Evolutionary conservation across 108 stramenopile genomes (phyloP), one percentile per base, ranked within the genome.

Genomic region (Pelagomonas calceolata): DNA sequence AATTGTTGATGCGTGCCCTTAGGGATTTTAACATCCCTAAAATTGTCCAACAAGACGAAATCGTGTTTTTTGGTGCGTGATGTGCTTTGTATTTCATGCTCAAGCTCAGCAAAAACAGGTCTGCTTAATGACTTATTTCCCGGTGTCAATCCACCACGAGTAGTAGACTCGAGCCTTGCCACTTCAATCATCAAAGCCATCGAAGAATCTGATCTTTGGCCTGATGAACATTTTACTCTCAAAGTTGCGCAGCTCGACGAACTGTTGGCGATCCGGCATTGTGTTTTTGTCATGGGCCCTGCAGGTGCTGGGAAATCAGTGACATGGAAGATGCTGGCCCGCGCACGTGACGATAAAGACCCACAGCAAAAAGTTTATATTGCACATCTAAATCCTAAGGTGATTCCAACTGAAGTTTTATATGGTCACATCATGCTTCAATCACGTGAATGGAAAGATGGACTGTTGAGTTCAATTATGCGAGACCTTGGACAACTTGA

Each of bases 371-470:
- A 43, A 43, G 39, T 43, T 43, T 12, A 12, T 5, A 12, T 43
- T 12, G 39, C 39, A 5, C 39, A 43, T 12, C 65, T 88, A 32
- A 85, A 87, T 68, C 86, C 88, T 30, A 86, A 88, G 70, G 80
- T 86, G 29, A 80, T 85, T 37, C 81, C 72, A 34, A 83, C 85
- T 44, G 82, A 85, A 45, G 84, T 83, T 66, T 70, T 88, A 33
- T 88, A 86, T 74, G 88, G 88, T 4, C 85, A 72, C 71, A 85
- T 87, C 65, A 78, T 75, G 21, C 84, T 84, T 68, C 83, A 84
- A 35, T 87, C 85, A 26, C 63, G 85, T n/a, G 88, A 88, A 36
- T 88, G 88, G 88, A 86, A 85, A 43, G 88, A 88, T 63, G 88
- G 88, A 18, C 69, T 88, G 16, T 80, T 88, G 31, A 79, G 78